Evolutionary conservation across 768 basidiomycete species (phyloP).

Genomic region (Leccinum truebloodii): DNA sequence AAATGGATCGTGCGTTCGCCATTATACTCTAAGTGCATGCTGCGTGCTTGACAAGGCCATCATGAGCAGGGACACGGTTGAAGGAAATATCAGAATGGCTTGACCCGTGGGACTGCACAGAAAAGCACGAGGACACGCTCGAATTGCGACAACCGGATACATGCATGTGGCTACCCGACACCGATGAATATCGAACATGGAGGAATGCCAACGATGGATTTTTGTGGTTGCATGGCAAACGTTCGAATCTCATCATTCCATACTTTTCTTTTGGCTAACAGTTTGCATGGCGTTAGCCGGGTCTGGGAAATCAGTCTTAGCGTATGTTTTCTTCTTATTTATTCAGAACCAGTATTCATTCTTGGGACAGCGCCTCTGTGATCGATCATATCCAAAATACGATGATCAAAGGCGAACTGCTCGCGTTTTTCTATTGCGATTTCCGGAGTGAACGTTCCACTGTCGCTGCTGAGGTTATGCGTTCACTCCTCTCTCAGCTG

Average conservation of each 20-base stretch:
- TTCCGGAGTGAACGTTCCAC: neutral
- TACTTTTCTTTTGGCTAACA: neutral
- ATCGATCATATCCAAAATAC: neutral
- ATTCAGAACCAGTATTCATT: neutral
- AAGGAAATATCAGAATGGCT: no score
- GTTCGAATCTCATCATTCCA: neutral
- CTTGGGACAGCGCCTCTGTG: neutral
- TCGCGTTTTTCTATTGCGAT: neutral
- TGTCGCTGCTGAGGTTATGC: neutral
- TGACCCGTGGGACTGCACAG: neutral
- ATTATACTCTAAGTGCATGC: no score
- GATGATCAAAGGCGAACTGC: neutral
- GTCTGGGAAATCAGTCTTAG: neutral
- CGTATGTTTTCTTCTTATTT: neutral
- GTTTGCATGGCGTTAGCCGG: neutral
- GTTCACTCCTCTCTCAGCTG: neutral
- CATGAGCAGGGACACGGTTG: constrained; percentile 15
- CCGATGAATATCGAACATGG: neutral
- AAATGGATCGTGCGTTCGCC: neutral
- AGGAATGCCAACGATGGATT: neutral
- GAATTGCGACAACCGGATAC: neutral
- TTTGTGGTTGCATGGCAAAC: neutral
- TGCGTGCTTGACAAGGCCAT: no score
- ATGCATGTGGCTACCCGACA: neutral
- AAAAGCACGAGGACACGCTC: neutral